Evolutionary conservation across 179 eudicot species (phyloP).

Genomic region (Silene vulgaris): DNA sequence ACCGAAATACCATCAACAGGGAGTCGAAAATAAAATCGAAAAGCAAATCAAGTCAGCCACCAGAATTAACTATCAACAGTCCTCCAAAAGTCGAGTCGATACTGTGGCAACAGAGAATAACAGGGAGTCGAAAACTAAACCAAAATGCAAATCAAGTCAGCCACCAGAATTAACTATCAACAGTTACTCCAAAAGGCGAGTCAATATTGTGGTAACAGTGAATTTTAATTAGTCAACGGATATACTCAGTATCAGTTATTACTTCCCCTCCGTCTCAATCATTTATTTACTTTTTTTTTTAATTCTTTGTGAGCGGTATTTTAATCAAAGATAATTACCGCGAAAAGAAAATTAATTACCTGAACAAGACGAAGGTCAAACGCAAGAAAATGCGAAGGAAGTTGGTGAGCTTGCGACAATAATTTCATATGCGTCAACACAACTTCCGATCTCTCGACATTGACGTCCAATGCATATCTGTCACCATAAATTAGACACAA

Average conservation of each 20-base stretch:
- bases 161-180: background rate
- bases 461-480: constrained; percentile 78
- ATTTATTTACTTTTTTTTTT: too few species aligned
- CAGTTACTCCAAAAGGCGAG: background rate
- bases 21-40: too few species aligned
- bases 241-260: too few species aligned
- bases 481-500: constrained; percentile 2
- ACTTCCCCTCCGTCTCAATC: too few species aligned
- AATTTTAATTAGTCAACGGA: too few species aligned
- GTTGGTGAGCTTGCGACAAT: constrained; percentile 49
- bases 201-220: too few species aligned
- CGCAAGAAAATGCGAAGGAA: constrained; percentile 47
- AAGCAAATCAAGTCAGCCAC: too few species aligned
- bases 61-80: too few species aligned
- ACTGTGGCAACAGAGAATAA: too few species aligned
- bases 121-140: too few species aligned
- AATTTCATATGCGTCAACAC: constrained; percentile 68
- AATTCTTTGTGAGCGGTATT: background rate
- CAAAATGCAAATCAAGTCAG: background rate
- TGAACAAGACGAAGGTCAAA: constrained; percentile 64
- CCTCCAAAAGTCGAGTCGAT: too few species aligned
- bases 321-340: background rate
- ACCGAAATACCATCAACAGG: too few species aligned
- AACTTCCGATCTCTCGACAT: constrained; percentile 71
- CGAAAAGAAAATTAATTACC: constrained; percentile 33